Conservation (phyloP, 2,329 filamentous ascomycete species). For the Penicillium sp. region DNA sequence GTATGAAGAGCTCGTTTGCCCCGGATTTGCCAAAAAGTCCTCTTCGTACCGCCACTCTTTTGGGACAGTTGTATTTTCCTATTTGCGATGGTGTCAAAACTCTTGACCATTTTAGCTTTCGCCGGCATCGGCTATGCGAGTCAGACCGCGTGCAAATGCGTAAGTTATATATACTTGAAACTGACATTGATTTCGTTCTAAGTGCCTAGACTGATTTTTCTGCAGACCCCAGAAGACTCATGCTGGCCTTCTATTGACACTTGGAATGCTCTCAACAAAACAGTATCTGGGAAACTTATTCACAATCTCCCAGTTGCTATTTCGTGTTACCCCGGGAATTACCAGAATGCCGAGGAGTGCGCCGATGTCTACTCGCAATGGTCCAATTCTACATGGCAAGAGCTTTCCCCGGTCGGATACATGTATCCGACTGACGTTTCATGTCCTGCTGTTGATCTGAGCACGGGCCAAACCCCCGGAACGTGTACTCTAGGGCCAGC, state of each 20-base stretch:
- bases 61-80: not conserved
- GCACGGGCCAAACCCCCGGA: not conserved
- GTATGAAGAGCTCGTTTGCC: not conserved
- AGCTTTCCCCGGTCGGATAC: not conserved
- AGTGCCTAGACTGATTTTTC: not conserved
- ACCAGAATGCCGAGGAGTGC: not conserved
- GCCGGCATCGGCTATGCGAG: not conserved
- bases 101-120: not conserved
- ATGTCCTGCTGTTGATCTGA: not conserved
- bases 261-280: not conserved
- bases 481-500: conserved; percentile 28
- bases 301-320: not conserved
- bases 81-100: not conserved
- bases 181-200: not conserved
- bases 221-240: not conserved
- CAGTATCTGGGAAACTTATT: not conserved
- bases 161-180: not conserved
- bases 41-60: not conserved
- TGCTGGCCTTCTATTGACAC: not conserved
- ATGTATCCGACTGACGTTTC: not conserved
- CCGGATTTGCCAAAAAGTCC: no score
- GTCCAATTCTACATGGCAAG: not conserved
- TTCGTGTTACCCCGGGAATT: not conserved
- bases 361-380: not conserved
- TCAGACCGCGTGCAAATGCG: not conserved